phyloP scores from a whole-genome alignment of 192 early-diverging fungal species.

The Coemansia guatemalensis region DNA sequence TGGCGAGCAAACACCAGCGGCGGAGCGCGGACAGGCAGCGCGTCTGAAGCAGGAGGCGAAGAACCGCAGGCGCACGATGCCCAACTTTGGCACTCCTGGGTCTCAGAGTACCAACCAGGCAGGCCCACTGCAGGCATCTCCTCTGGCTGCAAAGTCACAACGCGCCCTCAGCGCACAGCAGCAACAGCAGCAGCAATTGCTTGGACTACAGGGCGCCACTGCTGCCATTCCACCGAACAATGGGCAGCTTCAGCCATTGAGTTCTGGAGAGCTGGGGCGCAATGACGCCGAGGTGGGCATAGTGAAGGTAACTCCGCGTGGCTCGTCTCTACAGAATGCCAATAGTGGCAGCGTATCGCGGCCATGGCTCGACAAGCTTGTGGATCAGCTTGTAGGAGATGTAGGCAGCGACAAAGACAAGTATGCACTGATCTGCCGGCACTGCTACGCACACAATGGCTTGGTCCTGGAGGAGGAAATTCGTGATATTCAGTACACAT shows the following conservation, averaged over 20 bases:
- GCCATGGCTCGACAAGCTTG: constrained; percentile 87
- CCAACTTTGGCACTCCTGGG: constrained; percentile 70
- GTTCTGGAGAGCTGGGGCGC: background rate
- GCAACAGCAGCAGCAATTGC: constrained; percentile 5
- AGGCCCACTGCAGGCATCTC: constrained; percentile 67
- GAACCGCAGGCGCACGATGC: constrained; percentile 43
- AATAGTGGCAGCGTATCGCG: constrained; percentile 11
- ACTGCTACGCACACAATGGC: constrained; percentile 93
- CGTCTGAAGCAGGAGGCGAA: constrained; percentile 23
- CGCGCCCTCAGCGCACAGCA: background rate
- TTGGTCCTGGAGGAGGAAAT: constrained; percentile 81
- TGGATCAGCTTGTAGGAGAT: constrained; percentile 92
- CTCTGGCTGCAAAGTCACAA: constrained; percentile 26
- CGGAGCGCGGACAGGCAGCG: background rate
- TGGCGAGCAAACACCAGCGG: constrained; percentile 9
- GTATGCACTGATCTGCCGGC: constrained; percentile 91
- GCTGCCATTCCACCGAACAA: background rate
- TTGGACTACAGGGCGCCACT: background rate
- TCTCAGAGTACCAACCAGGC: constrained; percentile 73
- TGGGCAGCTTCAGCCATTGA: background rate
- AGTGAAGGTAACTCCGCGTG: constrained; percentile 24
- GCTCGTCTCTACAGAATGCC: constrained; percentile 11
- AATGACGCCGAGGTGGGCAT: constrained; percentile 19
- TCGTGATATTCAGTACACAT: constrained; percentile 60
- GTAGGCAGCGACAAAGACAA: constrained; percentile 79